These are phyloP conservation scores for Arthrobotrys conoides DNA, from an alignment of 2,329 filamentous ascomycete genomes.

Conservation along the genomic window DNA sequence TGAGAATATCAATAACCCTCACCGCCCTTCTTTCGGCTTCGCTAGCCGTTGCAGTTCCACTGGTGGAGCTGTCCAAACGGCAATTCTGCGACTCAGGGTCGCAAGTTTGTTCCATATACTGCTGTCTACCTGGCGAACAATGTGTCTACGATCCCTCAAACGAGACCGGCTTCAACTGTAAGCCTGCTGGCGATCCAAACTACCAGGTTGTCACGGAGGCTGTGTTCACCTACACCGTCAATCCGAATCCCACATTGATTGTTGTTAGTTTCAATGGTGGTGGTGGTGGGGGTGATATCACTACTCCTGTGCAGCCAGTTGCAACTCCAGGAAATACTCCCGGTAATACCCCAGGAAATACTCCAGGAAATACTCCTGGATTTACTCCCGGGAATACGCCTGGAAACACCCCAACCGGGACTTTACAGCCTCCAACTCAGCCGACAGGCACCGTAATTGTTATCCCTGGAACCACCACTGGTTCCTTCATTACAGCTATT, in stretches of 20 bases:
- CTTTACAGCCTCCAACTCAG: constrained; percentile 41
- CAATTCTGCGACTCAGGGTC: constrained; percentile 48
- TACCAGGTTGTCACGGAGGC: constrained; percentile 37
- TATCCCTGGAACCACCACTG: constrained; percentile 45
- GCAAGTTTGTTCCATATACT: constrained; percentile 42
- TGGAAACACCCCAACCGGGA: constrained; percentile 42
- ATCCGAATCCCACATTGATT: constrained; percentile 45
- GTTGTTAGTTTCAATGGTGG: constrained; percentile 35
- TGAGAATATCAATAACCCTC: constrained; percentile 50
- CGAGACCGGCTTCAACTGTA: constrained; percentile 52
- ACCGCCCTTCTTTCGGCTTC: constrained; percentile 48
- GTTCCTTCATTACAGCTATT: constrained; percentile 54
- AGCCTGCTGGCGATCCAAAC: constrained; percentile 35
- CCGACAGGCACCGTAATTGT: constrained; percentile 42
- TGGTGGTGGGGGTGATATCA: constrained; percentile 16
- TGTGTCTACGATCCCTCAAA: constrained; percentile 54
- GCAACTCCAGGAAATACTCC: constrained; percentile 41
- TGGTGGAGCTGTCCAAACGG: constrained; percentile 56
- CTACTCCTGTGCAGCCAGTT: constrained; percentile 13
- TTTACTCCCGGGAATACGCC: constrained; percentile 50
- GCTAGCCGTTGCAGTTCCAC: constrained; percentile 47
- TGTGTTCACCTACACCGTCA: constrained; percentile 50
- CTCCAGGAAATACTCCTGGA: constrained; percentile 41
- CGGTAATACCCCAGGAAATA: constrained; percentile 46
- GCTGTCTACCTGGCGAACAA: constrained; percentile 48